Percentiles rank a stretch among this genome's conserved stretches.
Conservation (phyloP, 2,329 filamentous ascomycete genomes). For the Colletotrichum camelliae region DNA sequence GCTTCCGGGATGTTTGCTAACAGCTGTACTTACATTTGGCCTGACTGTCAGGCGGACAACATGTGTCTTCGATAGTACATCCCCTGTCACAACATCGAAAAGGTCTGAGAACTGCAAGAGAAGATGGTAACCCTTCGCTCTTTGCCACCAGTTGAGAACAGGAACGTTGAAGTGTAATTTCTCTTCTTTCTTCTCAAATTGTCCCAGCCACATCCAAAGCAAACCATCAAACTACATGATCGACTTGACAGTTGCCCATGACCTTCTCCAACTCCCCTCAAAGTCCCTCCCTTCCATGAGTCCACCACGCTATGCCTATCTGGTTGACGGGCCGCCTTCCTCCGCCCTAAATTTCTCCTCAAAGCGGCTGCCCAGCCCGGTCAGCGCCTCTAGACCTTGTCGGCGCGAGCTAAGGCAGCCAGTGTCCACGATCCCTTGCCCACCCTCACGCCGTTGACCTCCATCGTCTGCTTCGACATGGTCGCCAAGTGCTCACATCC, state of each 20-base stretch:
- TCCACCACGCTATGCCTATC: constrained; percentile 20
- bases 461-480: not conserved
- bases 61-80: fast-evolving
- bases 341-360: constrained; percentile 20
- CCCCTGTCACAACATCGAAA: not conserved
- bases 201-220: fast-evolving
- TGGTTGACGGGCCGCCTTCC: constrained; percentile 24
- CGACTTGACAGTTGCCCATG: not conserved
- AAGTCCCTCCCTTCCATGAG: not conserved
- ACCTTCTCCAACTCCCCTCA: not conserved
- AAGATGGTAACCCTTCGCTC: not conserved
- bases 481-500: not conserved
- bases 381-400: not conserved
- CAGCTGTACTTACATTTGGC: not conserved
- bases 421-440: not conserved
- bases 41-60: fast-evolving
- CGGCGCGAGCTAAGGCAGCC: not conserved
- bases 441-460: not conserved
- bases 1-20: not conserved
- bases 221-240: not conserved
- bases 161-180: not conserved
- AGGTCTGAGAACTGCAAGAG: not conserved
- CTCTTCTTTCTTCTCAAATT: not conserved
- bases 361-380: constrained; percentile 2
- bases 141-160: not conserved